Percentiles rank a stretch among this genome's conserved stretches.
These are phyloP conservation scores for Kurtzmaniella cleridarum DNA, from an alignment of 805 yeast genomes.

Conservation along the genomic window DNA sequence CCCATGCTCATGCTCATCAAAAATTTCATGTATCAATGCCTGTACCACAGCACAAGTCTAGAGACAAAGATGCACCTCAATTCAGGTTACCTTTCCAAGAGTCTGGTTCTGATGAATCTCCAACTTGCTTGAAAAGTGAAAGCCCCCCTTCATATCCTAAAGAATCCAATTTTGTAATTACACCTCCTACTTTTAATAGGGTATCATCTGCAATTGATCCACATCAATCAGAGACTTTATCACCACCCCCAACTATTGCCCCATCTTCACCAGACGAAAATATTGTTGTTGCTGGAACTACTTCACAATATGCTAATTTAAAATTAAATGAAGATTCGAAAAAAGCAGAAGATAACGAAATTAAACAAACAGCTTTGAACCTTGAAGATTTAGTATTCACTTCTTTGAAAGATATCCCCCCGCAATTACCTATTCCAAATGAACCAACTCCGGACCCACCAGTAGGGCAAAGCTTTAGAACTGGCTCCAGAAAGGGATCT, in stretches of 20 bases:
- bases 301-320: background rate
- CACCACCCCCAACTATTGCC: background rate
- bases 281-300: background rate
- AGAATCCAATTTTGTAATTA: background rate
- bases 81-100: slow-evolving; percentile 74
- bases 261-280: slow-evolving; percentile 5
- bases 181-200: slow-evolving; percentile 2
- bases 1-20: background rate
- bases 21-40: slow-evolving; percentile 17
- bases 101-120: slow-evolving; percentile 5
- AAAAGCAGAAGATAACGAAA: slow-evolving; percentile 11
- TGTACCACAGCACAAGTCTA: slow-evolving; percentile 13
- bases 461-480: slow-evolving; percentile 29
- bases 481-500: slow-evolving; percentile 32
- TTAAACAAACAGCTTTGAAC: slow-evolving; percentile 17
- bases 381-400: slow-evolving; percentile 21
- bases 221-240: slow-evolving; percentile 7
- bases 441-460: slow-evolving; percentile 46
- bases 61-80: slow-evolving; percentile 42
- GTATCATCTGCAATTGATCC: slow-evolving; percentile 20
- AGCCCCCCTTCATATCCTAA: slow-evolving; percentile 9
- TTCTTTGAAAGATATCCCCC: slow-evolving; percentile 45
- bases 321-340: background rate
- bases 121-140: background rate
- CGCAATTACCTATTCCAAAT: slow-evolving; percentile 50